Base-by-base conservation (phyloP, 1,284 basidiomycete species). In the Ganoderma resinaceum region DNA sequence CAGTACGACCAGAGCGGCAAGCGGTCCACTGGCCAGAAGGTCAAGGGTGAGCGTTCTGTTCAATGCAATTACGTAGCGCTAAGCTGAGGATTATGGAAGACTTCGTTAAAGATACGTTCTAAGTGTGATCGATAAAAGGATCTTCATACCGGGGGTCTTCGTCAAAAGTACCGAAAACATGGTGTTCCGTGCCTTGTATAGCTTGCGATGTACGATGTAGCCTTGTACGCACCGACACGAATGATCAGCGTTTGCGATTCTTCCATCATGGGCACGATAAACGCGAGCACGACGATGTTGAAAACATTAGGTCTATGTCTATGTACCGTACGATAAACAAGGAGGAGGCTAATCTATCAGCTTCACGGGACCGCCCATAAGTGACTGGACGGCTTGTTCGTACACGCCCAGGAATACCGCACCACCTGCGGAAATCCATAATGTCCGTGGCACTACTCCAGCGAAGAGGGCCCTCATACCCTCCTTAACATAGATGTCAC, bases 391-490 rank as follows among this genome's bases (percentile, higher is more conserved):
- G 3, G 76, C 73, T 89, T 89, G 91, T 77, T 99, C 97, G 77
- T 98, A 99, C 59, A 95, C 92, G 40, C 97, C 97, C 6, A 99
- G 85, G 82, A 99, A 99, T 0, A 99, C 96, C 0, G 97, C 96
- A 2, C 98, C 98, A 6, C 98, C 98, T 1, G 95, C 90, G 2
- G 95, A 96, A 76, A 99, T 99, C 92, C 97, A 98, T 64, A 98
- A 80, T 49, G 96, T 98, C 73, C 98, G 87, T 23, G 97, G 98
- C 11, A 97, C 87, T 58, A 95, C 89, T 6, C 98, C 98, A 4
- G 92, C 83, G 78, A 98, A 99, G 2, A 99, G 85, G 0, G 94
- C 94, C 43, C 80, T 82, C 1, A 84, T 65, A 1, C 97, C 98
- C 80, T 98, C 97, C 1, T 82, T 82, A 3, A 79, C 75, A 72